Evolutionary conservation across 2,329 filamentous ascomycete species (phyloP).

Genomic region (Tolypocladium inflatum): DNA sequence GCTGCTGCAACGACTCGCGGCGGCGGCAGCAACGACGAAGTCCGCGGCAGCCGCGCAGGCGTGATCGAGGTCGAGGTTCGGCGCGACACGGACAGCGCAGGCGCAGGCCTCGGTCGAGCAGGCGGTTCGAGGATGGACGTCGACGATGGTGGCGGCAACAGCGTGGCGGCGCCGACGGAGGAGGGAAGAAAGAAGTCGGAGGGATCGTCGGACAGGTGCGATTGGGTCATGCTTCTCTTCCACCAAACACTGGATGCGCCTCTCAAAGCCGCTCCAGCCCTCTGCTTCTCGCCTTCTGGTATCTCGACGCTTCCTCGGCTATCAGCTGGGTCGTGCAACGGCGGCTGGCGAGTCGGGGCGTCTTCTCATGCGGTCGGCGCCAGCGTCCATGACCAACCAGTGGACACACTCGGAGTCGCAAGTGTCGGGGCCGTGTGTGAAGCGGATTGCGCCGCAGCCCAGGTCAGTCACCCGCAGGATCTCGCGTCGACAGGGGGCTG

Average conservation of each 20-base stretch:
- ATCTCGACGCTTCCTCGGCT: background rate
- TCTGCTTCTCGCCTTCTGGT: background rate
- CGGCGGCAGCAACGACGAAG: constrained; percentile 34
- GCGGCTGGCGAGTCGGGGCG: background rate
- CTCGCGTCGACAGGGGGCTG: background rate
- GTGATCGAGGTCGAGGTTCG: constrained; percentile 15
- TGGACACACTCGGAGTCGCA: background rate
- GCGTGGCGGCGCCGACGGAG: background rate
- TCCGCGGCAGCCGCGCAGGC: constrained; percentile 27
- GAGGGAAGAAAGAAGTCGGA: background rate
- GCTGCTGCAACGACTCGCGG: constrained; percentile 11
- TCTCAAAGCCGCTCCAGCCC: background rate
- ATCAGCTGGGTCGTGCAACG: background rate
- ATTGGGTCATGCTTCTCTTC: constrained; percentile 15
- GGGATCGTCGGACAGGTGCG: constrained; percentile 11
- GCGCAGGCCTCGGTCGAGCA: constrained; percentile 6
- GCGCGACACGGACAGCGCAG: constrained; percentile 12
- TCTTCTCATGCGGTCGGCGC: background rate
- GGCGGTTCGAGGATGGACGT: constrained; percentile 10
- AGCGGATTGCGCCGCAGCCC: background rate
- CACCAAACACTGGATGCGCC: background rate
- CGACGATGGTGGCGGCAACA: background rate
- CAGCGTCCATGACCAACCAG: background rate
- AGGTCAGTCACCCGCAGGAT: background rate
- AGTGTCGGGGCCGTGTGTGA: background rate